Base-by-base conservation (phyloP, 1,139 yeast species). In the Geotrichum carabidarum region DNA sequence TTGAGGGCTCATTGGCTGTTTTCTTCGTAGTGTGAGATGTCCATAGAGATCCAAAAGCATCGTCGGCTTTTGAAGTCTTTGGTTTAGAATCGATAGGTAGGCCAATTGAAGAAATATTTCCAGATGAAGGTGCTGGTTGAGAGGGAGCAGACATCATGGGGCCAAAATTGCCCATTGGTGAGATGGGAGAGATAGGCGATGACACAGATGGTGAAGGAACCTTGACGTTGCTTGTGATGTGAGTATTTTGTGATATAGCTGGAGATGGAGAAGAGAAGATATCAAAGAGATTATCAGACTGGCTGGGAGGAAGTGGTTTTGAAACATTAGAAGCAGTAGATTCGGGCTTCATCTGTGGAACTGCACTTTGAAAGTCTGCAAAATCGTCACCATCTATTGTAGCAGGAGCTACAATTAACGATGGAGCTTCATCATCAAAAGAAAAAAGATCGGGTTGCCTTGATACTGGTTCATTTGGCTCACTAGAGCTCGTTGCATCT, bases 291-390 rank as follows among this genome's bases (percentile, higher is more conserved):
- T 56, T 57, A 37, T 60, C 37, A 36, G 53, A 51, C 34, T 58
- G 58, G 45, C 55, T 54, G 31, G 58, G 35, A 36, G 60, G 58
- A 8, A 63, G 48, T 36, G 65, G 50, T 44, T 60, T 57, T 55
- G 58, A 58, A 63, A 54, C 59, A 60, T 67, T 46, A 61, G 73
- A 51, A 30, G 30, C 2, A 53, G 70, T 35, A 55, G 72, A 44
- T 53, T 64, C 17, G 8, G 63, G 57, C 8, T 37, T 37, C 40
- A 62, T 36, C 4, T 66, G 55, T 1, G 71, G 65, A 4, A 73
- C 65, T 3, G 96, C 95, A 54, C 88, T 82, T 71, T 91, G 97
- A 78, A 91, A 91, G 63, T 93, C 98, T 61, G 88, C 96, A 71
- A 91, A 91, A 44, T 91, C 98, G 63, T 90, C 97, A 61, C 86